A percentile compares a stretch with the other conserved stretches of the same genome.
Evolutionary conservation across 805 yeast genomes (phyloP).

Genomic region (Candida multigemmis): DNA sequence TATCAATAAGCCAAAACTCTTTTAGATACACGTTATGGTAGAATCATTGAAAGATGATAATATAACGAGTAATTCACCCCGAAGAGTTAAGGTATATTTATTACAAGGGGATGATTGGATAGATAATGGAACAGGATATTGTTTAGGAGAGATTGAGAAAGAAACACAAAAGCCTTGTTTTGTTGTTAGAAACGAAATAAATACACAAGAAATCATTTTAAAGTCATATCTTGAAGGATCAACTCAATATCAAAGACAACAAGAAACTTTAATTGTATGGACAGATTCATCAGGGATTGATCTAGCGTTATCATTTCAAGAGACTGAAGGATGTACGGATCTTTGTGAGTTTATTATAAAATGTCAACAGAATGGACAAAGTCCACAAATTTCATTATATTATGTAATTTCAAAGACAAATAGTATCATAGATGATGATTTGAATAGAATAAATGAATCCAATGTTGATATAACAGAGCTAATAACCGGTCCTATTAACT

Average conservation of each 20-base stretch:
- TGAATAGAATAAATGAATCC: slow-evolving; percentile 20
- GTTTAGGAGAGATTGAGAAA: slow-evolving; percentile 56
- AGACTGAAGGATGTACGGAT: slow-evolving; percentile 78
- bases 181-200: slow-evolving; percentile 63
- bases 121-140: slow-evolving; percentile 88
- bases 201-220: slow-evolving; percentile 49
- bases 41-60: too few relatives aligned
- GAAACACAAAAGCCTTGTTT: slow-evolving; percentile 42
- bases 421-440: slow-evolving; percentile 12
- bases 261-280: slow-evolving; percentile 92
- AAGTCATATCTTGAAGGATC: slow-evolving; percentile 62
- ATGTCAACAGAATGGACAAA: slow-evolving; percentile 48
- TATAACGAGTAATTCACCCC: slow-evolving; percentile 35
- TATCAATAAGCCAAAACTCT: too few relatives aligned
- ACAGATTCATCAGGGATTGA: slow-evolving; percentile 68
- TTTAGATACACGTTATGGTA: too few relatives aligned
- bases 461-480: slow-evolving; percentile 56
- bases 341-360: slow-evolving; percentile 72
- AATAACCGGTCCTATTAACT: slow-evolving; percentile 69
- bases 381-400: slow-evolving; percentile 56
- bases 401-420: slow-evolving; percentile 46
- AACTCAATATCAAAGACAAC: slow-evolving; percentile 86
- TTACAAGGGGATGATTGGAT: slow-evolving; percentile 79
- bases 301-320: slow-evolving; percentile 87
- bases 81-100: slow-evolving; percentile 87